Evolutionary conservation across 495 filamentous ascomycete genomes (phyloP), one percentile per base, ranked within the genome.

Genomic region (Podospora comata): DNA sequence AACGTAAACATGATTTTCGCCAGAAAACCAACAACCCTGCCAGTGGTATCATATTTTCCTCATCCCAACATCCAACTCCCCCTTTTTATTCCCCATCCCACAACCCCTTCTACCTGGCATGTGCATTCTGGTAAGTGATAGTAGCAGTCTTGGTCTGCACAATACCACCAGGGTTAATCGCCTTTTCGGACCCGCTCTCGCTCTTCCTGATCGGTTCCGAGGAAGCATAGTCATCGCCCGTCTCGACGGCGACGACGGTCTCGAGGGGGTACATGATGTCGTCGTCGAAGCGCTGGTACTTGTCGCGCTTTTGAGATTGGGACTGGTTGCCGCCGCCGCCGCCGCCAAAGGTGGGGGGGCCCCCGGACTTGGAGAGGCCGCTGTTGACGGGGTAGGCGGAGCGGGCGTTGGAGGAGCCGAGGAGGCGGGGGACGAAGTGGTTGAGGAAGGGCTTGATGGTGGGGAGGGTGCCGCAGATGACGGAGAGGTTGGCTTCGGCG

Each of bases 401-500:
- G 23, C 20, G 23, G 39, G 20, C 53, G 18, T 20, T 18, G 62
- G 34, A 26, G 5, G 39, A 20, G 23, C 59, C 64, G n/a, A 70
- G 64, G 9, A 70, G 19, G 18, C 68, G 65, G 19, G 68, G 68
- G 4, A 65, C 48, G 60, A 70, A 55, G 23, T 70, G 68, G 26
- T 63, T 60, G 59, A 70, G 65, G 59, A 70, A 70, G 9, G 62
- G 20, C n/a, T 62, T 60, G 34, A 70, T 54, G 1, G 68, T 70
- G 15, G 68, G 65, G 53, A 67, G 28, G 3, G 65, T 58, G 20
- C 65, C 68, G 27, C 68, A 70, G 63, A 70, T 70, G 32, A 67
- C 60, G 28, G 62, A 30, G 5, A 70, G 59, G 60, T 70, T 70
- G 44, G 68, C 32, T 67, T 70, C 68, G 59, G 65, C 65, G 16